Evolutionary conservation across 345 rosid species (phyloP).

Genomic region (Populus ilicifolia): DNA sequence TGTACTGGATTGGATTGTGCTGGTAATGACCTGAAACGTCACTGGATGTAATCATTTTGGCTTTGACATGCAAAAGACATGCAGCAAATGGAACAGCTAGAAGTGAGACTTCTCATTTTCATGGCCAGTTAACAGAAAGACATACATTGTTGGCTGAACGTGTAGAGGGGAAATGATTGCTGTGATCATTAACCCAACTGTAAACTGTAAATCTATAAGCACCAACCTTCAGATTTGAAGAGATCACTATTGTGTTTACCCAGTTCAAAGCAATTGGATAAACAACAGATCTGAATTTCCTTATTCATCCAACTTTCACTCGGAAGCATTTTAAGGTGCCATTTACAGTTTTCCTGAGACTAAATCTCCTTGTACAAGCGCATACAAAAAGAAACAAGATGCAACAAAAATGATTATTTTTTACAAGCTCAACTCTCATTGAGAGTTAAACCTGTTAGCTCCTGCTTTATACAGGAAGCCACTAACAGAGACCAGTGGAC

Average conservation of each 20-base stretch:
- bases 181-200: neutral
- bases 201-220: neutral
- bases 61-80: neutral
- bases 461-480: neutral
- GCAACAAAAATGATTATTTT: neutral
- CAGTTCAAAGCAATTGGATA: neutral
- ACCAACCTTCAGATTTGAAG: neutral
- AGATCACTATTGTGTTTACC: neutral
- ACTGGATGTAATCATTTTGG: neutral
- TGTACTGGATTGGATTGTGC: slow-evolving; percentile 66
- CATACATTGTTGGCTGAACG: neutral
- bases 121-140: neutral
- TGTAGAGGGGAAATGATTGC: neutral
- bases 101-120: neutral
- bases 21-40: slow-evolving; percentile 38
- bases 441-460: neutral
- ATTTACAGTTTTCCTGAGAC: neutral
- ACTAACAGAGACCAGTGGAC: neutral
- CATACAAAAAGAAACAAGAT: neutral
- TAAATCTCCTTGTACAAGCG: neutral
- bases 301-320: neutral
- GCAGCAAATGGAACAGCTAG: neutral
- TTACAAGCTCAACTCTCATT: neutral
- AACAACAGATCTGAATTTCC: neutral
- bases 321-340: neutral